Evolutionary conservation across 768 basidiomycete genomes (phyloP).

Genomic region (Psilocybe cubensis): DNA sequence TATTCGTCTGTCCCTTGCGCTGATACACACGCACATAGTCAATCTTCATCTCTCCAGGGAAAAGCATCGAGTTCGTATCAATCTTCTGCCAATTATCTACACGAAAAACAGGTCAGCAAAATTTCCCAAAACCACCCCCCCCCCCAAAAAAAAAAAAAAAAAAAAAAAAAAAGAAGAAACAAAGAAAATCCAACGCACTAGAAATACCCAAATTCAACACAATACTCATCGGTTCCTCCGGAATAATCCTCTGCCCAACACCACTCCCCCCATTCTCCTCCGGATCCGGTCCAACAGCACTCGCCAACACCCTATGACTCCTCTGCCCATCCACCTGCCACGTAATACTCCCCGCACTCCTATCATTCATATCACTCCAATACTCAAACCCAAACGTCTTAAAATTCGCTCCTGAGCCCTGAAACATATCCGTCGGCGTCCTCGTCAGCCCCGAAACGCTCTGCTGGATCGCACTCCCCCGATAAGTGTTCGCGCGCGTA

Average conservation of each 20-base stretch:
- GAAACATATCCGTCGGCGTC: slow-evolving; percentile 57
- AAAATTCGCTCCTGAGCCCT: slow-evolving; percentile 55
- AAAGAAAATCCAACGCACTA: slow-evolving; percentile 39
- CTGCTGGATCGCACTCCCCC: slow-evolving; percentile 64
- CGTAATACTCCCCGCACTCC: slow-evolving; percentile 64
- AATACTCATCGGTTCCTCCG: slow-evolving; percentile 64
- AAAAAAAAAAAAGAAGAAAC: background rate
- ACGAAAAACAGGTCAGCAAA: slow-evolving; percentile 2
- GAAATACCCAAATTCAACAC: slow-evolving; percentile 69
- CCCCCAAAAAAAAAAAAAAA: background rate
- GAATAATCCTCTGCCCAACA: slow-evolving; percentile 61
- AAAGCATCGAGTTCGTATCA: slow-evolving; percentile 57
- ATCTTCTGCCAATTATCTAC: slow-evolving; percentile 69
- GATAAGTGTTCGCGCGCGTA: slow-evolving; percentile 43
- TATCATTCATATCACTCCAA: slow-evolving; percentile 60
- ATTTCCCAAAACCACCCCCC: background rate
- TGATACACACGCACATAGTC: slow-evolving; percentile 89
- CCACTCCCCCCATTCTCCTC: slow-evolving; percentile 40
- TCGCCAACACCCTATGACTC: slow-evolving; percentile 54
- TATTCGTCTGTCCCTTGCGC: slow-evolving; percentile 53
- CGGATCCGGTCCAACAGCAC: slow-evolving; percentile 49
- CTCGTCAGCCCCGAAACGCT: slow-evolving; percentile 50
- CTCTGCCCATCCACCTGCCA: slow-evolving; percentile 70
- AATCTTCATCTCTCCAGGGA: slow-evolving; percentile 71
- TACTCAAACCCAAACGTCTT: slow-evolving; percentile 74